Base-by-base conservation (phyloP, 2,329 filamentous ascomycete species). In the Colletotrichum sublineola region DNA sequence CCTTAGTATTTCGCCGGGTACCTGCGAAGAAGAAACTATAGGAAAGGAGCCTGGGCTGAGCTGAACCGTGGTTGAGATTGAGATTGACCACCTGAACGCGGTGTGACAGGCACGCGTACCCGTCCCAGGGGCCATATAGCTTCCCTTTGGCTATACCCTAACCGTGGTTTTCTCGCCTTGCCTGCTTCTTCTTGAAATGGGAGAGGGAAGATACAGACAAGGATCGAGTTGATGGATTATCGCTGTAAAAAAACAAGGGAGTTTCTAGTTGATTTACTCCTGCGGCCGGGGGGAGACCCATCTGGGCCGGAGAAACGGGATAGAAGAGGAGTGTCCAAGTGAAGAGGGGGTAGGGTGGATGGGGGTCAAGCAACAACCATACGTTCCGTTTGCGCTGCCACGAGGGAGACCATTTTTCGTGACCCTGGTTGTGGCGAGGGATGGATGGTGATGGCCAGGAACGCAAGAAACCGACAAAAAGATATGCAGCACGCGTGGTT, bases 391-490 rank as follows among this genome's bases (percentile, higher is more conserved):
- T 58, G 33, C 38, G 56, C 38, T 31, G 36, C 20, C 44, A 31
- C 14, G 33, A 44, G 33, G 33, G 40, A 40, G 40, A 31, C 11
- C 9, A 46, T 24, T 36, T 8, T 15, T 58, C 20, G 44, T 24
- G 42, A 57, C n/a, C 18, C 56, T 14, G 38, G 7, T 31, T 53
- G 63, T 46, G 44, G 46, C 42, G 63, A 56, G 64, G 38, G 42
- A 63, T 36, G 7, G 36, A 14, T 44, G 46, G 33, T 14, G 29
- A 29, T 31, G 55, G 36, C 57, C 46, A 61, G 18, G n/a, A 42
- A 71, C 50, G 64, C 64, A 71, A 36, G 40, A 71, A 68, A 55
- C 64, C 64, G 68, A 31, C 15, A 33, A 20, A 58, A 61, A 29
- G 50, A 46, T 11, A 56, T 46, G 29, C 31, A 55, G 24, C 20